These are phyloP conservation scores for Rubia balearica DNA, from an alignment of 305 asterid species.

Conservation along the genomic window DNA sequence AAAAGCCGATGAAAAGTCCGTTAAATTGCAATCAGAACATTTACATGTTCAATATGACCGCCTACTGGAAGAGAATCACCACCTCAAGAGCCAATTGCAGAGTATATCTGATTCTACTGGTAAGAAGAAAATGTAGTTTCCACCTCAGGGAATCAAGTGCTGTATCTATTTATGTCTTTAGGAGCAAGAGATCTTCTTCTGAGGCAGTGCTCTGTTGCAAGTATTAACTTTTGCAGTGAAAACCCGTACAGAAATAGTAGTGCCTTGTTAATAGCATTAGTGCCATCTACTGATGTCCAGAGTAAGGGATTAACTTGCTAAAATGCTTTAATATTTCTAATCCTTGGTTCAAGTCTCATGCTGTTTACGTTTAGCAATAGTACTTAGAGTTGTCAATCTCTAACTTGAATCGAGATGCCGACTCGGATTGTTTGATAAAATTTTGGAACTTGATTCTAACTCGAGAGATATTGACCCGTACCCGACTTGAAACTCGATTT, in stretches of 20 bases:
- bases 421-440: no score
- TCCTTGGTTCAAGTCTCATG: background rate
- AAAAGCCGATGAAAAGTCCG: slow-evolving; percentile 23
- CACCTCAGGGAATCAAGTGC: background rate
- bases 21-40: slow-evolving; percentile 30
- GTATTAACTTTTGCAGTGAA: background rate
- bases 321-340: background rate
- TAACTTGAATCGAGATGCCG: no score
- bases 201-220: background rate
- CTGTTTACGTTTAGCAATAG: background rate
- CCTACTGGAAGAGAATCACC: slow-evolving; percentile 32
- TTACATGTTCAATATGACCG: slow-evolving; percentile 32
- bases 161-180: background rate
- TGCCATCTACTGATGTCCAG: background rate
- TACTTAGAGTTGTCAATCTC: no score
- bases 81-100: slow-evolving; percentile 33
- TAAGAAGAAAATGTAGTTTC: slow-evolving; percentile 23
- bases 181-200: background rate
- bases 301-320: background rate
- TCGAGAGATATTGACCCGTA: no score
- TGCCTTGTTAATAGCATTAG: background rate
- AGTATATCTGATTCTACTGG: slow-evolving; percentile 19
- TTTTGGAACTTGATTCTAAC: no score
- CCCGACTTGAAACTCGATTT: no score
- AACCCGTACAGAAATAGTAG: background rate